These are phyloP conservation scores for Dovyalis caffra DNA, from an alignment of 345 rosid genomes.

Conservation along the genomic window DNA sequence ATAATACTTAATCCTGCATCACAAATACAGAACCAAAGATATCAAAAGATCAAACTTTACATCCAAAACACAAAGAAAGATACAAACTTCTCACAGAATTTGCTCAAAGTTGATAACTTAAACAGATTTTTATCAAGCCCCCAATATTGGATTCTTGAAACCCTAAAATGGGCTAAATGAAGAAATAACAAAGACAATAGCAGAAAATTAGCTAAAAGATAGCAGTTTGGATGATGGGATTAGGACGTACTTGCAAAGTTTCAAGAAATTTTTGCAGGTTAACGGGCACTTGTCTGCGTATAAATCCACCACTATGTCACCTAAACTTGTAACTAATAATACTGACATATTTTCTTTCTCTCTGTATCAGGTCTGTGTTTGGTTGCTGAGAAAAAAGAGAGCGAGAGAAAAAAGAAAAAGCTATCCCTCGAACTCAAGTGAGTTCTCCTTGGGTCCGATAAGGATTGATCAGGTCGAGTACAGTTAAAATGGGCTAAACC, in stretches of 20 bases:
- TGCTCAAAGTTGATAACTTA: too few species aligned
- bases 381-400: constrained; percentile 4
- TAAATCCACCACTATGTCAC: constrained; percentile 79
- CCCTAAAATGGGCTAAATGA: too few species aligned
- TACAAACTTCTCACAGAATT: too few species aligned
- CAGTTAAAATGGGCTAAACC: too few species aligned
- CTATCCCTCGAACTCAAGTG: neutral
- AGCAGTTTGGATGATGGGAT: too few species aligned
- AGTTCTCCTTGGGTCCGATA: neutral
- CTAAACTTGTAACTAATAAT: constrained; percentile 73
- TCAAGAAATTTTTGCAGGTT: constrained; percentile 87
- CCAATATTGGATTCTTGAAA: too few species aligned
- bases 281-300: constrained; percentile 63
- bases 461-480: too few species aligned
- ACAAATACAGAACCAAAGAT: neutral
- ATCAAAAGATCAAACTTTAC: neutral
- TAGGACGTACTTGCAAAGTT: constrained; percentile 76
- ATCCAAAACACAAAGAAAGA: neutral
- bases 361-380: neutral
- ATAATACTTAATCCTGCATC: constrained; percentile 77
- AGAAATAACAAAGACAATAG: neutral
- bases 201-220: too few species aligned
- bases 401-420: neutral
- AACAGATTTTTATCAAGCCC: too few species aligned
- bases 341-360: constrained; percentile 56